phyloP scores from a whole-genome alignment of 306 rosid genomes.

The Pyrus communis region DNA sequence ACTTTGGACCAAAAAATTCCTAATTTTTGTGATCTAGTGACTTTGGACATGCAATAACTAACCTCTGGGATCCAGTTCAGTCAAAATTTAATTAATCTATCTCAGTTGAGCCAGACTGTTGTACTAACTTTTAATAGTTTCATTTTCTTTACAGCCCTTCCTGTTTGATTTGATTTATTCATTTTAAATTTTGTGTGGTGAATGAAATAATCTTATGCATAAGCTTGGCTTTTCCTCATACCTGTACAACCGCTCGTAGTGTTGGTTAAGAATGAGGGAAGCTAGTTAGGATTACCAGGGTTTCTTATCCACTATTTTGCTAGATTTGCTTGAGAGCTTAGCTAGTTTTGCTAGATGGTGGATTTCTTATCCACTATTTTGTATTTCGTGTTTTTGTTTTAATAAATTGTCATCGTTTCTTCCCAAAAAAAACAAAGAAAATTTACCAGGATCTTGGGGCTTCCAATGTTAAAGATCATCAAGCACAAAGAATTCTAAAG shows the following conservation, averaged over 20 bases:
- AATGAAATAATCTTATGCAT: background rate
- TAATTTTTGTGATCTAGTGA: background rate
- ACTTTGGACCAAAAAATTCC: background rate
- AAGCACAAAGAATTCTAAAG: background rate
- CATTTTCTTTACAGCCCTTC: background rate
- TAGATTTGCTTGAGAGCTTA: no score
- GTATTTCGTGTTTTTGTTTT: no score
- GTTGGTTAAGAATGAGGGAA: background rate
- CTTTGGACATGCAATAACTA: background rate
- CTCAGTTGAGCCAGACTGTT: background rate
- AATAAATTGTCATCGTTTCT: no score
- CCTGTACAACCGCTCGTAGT: background rate
- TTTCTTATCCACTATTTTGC: no score
- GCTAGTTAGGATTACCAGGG: background rate
- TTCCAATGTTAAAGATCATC: background rate
- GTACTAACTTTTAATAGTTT: no score
- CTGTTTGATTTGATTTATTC: background rate
- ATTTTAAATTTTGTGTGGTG: background rate
- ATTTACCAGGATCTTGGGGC: background rate
- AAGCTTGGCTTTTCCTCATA: background rate
- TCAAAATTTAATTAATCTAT: background rate
- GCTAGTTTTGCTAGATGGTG: no score
- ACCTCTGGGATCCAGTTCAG: background rate
- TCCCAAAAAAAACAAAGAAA: background rate
- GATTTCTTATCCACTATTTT: no score